These are phyloP conservation scores for Domatiomyces catenatus DNA, from an alignment of 2,329 filamentous ascomycete genomes.

Conservation along the genomic window DNA sequence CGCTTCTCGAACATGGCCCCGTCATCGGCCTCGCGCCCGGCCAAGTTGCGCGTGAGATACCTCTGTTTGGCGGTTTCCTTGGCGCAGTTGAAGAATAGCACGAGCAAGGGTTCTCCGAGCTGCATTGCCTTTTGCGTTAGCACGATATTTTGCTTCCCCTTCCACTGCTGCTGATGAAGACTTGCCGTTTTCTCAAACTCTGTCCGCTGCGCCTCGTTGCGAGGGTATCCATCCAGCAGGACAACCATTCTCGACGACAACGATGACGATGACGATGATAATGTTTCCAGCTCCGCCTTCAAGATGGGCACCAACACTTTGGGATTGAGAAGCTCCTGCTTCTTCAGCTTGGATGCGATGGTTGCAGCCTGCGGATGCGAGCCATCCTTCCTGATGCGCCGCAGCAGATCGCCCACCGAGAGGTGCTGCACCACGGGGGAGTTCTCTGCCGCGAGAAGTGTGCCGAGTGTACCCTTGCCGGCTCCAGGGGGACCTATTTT, in stretches of 20 bases:
- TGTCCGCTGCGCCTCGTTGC: slow-evolving; percentile 3
- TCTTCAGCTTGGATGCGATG: not conserved
- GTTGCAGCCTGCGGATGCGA: not conserved
- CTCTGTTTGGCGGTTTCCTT: slow-evolving; percentile 8
- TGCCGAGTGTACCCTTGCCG: slow-evolving; percentile 23
- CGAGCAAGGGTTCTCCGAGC: slow-evolving; percentile 4
- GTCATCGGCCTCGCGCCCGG: slow-evolving; percentile 6
- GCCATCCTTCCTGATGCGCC: slow-evolving; percentile 1
- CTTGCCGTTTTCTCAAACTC: slow-evolving; percentile 1
- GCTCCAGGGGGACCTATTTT: slow-evolving; percentile 19
- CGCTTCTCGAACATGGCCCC: slow-evolving; percentile 11
- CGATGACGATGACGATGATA: not conserved
- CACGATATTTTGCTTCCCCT: no score
- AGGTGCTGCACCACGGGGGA: slow-evolving; percentile 17
- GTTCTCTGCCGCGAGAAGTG: slow-evolving; percentile 10
- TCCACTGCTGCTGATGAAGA: not conserved
- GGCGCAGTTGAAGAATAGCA: slow-evolving; percentile 11
- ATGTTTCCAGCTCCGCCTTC: not conserved
- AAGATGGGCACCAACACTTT: slow-evolving; percentile 1
- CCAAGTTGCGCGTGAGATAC: slow-evolving; percentile 7
- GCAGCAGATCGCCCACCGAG: slow-evolving; percentile 20
- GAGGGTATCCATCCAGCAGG: slow-evolving; percentile 10
- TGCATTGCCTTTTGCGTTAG: slow-evolving; percentile 1
- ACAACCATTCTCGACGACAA: slow-evolving; percentile 1
- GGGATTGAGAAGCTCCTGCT: not conserved